These are phyloP conservation scores for Rhododendron williamsianum DNA, from an alignment of 148 eudicot species.

Conservation along the genomic window DNA sequence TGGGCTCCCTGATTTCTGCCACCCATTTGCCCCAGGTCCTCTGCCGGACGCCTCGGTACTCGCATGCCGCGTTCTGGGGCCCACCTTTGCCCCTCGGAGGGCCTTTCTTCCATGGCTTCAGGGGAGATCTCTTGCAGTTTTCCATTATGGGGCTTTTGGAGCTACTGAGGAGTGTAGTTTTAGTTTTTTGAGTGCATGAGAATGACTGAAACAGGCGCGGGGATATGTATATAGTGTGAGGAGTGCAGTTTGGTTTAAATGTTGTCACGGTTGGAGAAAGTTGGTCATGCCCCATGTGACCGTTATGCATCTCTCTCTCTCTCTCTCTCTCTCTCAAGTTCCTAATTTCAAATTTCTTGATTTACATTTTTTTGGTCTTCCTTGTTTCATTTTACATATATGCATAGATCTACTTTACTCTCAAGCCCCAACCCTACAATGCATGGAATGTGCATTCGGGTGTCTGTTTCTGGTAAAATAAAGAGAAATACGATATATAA, in stretches of 20 bases:
- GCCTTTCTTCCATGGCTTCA: conserved; percentile 95
- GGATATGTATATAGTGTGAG: conserved; percentile 22
- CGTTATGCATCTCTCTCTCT: conserved; percentile 18
- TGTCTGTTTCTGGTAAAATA: no score
- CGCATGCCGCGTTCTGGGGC: conserved; percentile 72
- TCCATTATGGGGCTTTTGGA: conserved; percentile 39
- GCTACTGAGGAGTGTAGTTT: neutral
- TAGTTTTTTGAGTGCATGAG: neutral
- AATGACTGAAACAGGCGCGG: conserved; percentile 26
- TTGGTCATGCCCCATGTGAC: conserved; percentile 53
- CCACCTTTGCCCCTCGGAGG: conserved; percentile 95
- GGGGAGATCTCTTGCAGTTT: conserved; percentile 36
- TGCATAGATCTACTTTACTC: no score
- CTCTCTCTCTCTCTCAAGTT: no score
- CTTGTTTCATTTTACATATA: no score
- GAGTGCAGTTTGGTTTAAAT: conserved; percentile 44
- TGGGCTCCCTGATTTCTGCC: conserved; percentile 91
- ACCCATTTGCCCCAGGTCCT: conserved; percentile 99
- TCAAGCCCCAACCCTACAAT: no score
- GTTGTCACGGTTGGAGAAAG: conserved; percentile 59
- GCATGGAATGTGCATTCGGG: no score
- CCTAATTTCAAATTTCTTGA: no score
- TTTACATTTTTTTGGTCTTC: no score
- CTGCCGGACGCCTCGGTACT: conserved; percentile 83
- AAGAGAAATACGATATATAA: no score